Conservation (phyloP, 2,329 filamentous ascomycete genomes). For the Paradendryphiella salina region DNA sequence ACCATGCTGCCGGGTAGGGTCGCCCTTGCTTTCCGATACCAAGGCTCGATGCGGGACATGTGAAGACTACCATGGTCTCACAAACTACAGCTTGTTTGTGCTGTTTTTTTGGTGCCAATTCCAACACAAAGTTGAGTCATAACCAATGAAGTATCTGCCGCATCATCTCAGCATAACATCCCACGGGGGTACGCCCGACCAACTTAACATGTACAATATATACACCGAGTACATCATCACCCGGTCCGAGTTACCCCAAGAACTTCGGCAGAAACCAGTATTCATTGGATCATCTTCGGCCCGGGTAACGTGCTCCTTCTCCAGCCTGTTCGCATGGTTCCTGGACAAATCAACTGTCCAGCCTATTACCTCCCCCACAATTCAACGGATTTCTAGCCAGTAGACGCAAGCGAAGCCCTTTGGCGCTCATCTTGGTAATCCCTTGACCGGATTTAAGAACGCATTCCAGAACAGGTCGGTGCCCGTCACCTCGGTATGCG, state of each 20-base stretch:
- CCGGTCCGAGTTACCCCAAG: slow-evolving; percentile 13
- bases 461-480: not conserved
- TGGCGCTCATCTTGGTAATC: not conserved
- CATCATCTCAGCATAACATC: slow-evolving; percentile 14
- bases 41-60: slow-evolving; percentile 1
- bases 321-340: slow-evolving; percentile 3
- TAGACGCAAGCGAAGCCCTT: slow-evolving; percentile 6
- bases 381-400: not conserved
- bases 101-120: not conserved
- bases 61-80: not conserved
- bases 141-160: slow-evolving; percentile 8
- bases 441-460: not conserved
- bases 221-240: slow-evolving; percentile 13
- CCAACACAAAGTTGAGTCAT: slow-evolving; percentile 1
- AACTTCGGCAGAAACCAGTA: slow-evolving; percentile 6
- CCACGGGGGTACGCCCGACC: slow-evolving; percentile 9
- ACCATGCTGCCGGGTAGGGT: slow-evolving; percentile 12
- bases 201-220: slow-evolving; percentile 6
- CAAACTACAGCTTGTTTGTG: not conserved
- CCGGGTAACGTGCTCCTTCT: slow-evolving; percentile 5
- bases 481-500: slow-evolving; percentile 10
- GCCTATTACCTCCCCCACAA: slow-evolving; percentile 7
- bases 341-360: slow-evolving; percentile 15
- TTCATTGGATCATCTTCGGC: slow-evolving; percentile 2
- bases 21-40: slow-evolving; percentile 2